Base-by-base conservation (phyloP, 106 monocot genomes). In the Dactylorhiza incarnata region DNA sequence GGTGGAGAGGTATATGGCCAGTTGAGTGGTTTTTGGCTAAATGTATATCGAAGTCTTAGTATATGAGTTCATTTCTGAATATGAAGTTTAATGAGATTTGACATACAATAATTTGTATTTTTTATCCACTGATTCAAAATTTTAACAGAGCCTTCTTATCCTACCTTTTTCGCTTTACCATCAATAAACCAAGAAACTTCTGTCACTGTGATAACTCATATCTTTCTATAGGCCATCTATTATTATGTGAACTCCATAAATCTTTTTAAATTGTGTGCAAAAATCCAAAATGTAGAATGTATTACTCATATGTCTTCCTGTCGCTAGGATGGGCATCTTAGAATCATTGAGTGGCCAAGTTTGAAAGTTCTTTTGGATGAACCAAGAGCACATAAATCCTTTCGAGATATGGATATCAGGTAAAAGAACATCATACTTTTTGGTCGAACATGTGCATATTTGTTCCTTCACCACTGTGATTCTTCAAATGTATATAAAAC, bases 331-430 rank as follows among this genome's bases (percentile, higher is more conserved):
- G 96, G 96, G 5, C 85, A 86, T 78, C 93, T 96, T 58, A 87
- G 91, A 78, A 83, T 96, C 72, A 77, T 96, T 52, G 84, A 87
- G 24, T 96, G 96, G 93, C 89, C 93, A 85, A 91, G 84, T 78
- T 73, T 87, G 62, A 76, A 73, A 73, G 74, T 90, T 73, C 72
- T 93, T 54, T 82, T 93, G 81, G 89, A 89, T 86, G 93, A 96
- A 89, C 96, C 93, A 48, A 96, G 75, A 76, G 96, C 91, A 73
- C 96, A 96, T 78, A 96, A 93, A 82, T 86, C 89, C 53, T 96
- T 93, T 52, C 81, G 88, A 54, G 96, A 96, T 75, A 96, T 96
- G 90, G 96, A 96, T 84, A 93, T 96, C 74, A 96, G 96, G 96
- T 92, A 71, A 73, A 74, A 69, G 37, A 12, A 44, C 24, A 25